Evolutionary conservation across 176 grass and related monocot species (phyloP).

Genomic region (Alopecurus myosuroides): DNA sequence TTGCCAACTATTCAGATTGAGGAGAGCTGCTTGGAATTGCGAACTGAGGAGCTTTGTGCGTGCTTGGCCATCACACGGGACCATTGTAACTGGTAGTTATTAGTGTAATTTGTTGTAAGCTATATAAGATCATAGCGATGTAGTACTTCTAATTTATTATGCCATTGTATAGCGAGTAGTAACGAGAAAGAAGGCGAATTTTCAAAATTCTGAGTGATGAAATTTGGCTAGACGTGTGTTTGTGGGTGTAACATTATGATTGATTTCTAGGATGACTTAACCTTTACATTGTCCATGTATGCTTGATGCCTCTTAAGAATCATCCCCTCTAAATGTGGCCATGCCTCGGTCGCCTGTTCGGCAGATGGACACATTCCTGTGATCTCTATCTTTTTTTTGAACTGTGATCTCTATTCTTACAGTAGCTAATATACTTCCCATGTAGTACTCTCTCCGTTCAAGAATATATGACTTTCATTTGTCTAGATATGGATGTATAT

Average conservation of each 20-base stretch:
- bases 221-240: not conserved
- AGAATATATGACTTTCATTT: too few relatives aligned
- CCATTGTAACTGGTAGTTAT: slow-evolving; percentile 36
- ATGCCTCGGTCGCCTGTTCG: not conserved
- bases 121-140: slow-evolving; percentile 18
- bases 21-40: slow-evolving; percentile 27
- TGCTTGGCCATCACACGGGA: slow-evolving; percentile 4
- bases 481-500: too few relatives aligned
- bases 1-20: slow-evolving; percentile 24
- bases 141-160: slow-evolving; percentile 32
- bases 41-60: slow-evolving; percentile 3
- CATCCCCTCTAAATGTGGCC: not conserved
- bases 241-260: not conserved
- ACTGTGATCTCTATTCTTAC: too few relatives aligned
- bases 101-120: slow-evolving; percentile 47
- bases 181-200: not conserved
- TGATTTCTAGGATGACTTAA: not conserved
- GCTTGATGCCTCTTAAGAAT: not conserved
- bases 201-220: not conserved
- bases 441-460: too few relatives aligned
- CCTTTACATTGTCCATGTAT: not conserved
- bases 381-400: not conserved
- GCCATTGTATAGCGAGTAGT: slow-evolving; percentile 53
- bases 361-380: not conserved
- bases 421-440: not conserved